A percentile compares a stretch with the other conserved stretches of the same genome.
phyloP scores from a whole-genome alignment of 2,329 filamentous ascomycete species.

The Phyllosticta paracitricarpa region DNA sequence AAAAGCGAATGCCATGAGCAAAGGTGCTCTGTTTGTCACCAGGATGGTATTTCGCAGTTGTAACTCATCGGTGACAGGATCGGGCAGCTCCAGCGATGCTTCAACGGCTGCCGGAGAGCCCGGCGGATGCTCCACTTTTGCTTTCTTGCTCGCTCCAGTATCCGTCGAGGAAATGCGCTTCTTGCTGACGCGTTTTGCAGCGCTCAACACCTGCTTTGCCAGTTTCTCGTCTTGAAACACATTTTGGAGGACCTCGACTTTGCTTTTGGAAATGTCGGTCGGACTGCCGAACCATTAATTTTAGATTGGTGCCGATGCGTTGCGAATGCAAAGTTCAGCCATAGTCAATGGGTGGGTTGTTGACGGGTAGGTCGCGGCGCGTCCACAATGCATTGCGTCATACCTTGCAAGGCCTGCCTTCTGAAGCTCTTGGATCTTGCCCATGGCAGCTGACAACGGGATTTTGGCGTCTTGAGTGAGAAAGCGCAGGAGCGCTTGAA shows the following conservation, averaged over 20 bases:
- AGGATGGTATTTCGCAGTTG: slow-evolving; percentile 49
- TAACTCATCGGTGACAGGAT: slow-evolving; percentile 45
- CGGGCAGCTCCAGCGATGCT: slow-evolving; percentile 49
- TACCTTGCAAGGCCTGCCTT: slow-evolving; percentile 31
- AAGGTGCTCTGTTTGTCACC: slow-evolving; percentile 69
- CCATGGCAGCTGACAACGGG: slow-evolving; percentile 44
- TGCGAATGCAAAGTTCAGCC: slow-evolving; percentile 1
- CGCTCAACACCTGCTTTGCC: slow-evolving; percentile 46
- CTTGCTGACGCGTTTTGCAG: slow-evolving; percentile 47
- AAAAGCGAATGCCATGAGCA: slow-evolving; percentile 72
- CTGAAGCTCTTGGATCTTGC: slow-evolving; percentile 46
- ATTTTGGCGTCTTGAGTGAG: slow-evolving; percentile 49
- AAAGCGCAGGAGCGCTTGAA: slow-evolving; percentile 45
- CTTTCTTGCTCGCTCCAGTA: slow-evolving; percentile 30
- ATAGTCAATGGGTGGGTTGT: neutral
- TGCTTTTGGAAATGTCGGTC: slow-evolving; percentile 40
- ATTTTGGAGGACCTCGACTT: slow-evolving; percentile 32
- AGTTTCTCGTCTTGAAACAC: slow-evolving; percentile 44
- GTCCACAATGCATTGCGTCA: slow-evolving; percentile 3
- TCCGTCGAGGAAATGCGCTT: slow-evolving; percentile 35
- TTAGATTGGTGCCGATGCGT: neutral
- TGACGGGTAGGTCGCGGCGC: neutral
- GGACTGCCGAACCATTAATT: slow-evolving; percentile 20
- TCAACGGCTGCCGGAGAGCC: slow-evolving; percentile 49
- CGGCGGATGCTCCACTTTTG: slow-evolving; percentile 19